Evolutionary conservation across 352 stramenopile species (phyloP), one percentile per base, ranked within the genome.

Genomic region (Globisporangium heterothallicum): DNA sequence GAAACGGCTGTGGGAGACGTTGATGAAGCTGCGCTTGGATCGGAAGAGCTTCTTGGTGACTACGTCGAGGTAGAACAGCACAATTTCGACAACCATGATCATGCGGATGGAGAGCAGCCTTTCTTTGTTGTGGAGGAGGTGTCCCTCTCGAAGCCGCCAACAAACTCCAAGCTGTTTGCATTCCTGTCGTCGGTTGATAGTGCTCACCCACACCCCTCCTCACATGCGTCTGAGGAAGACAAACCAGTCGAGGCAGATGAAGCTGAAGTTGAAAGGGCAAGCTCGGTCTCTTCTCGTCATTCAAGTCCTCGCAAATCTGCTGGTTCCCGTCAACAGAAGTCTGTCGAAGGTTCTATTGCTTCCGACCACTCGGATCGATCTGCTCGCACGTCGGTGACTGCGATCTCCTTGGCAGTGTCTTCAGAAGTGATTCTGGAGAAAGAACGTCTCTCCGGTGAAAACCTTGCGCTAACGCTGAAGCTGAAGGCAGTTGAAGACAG

Each of bases 101-200:
- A 66, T 41, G 45, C 46, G 4, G 58, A 66, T 43, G 57, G 62
- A 41, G 63, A 70, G 25, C 63, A 70, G 38, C 61, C 63, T 6
- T 70, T 70, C 59, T 70, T 70, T 21, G 63, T 70, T 4, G 63
- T 70, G 22, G 63, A 70, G 24, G 63, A 70, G 25, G 63, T 67
- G 10, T 67, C 58, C 10, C 19, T 68, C 9, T 46, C 55, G 25
- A 60, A 66, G 26, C 52, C 61, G 13, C 56, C 70, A 5, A 47
- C 54, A 22, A 78, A 52, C 42, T 56, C 68, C 18, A 86, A 84
- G 60, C 55, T 84, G 26, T 61, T 78, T 40, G 75, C 72, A 7
- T 84, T 84, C 56, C 49, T 84, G 45, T 68, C 71, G 24, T 63
- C 67, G 2, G 74, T 83, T 8, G 72, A 83, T 27, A 58, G 66